Percentiles rank a stretch among this genome's conserved stretches.
phyloP scores from a whole-genome alignment of 2,329 filamentous ascomycete genomes.

The Neonectria sp. region DNA sequence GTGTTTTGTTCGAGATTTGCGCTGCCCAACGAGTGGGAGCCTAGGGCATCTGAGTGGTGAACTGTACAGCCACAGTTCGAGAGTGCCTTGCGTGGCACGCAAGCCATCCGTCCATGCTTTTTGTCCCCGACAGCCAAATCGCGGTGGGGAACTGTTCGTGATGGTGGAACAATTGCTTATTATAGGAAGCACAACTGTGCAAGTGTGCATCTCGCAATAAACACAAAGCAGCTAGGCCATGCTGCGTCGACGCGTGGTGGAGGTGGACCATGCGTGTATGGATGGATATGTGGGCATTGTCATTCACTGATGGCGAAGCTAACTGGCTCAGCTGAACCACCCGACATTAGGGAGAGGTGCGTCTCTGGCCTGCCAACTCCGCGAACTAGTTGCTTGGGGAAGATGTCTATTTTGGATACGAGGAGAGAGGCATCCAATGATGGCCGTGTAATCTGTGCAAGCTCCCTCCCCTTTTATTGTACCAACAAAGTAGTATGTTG shows the following conservation, averaged over 20 bases:
- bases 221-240: slow-evolving; percentile 14
- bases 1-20: slow-evolving; percentile 25
- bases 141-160: slow-evolving; percentile 15
- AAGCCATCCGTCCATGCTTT: slow-evolving; percentile 10
- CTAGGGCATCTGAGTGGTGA: slow-evolving; percentile 13
- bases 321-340: slow-evolving; percentile 18
- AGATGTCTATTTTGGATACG: slow-evolving; percentile 19
- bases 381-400: slow-evolving; percentile 10
- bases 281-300: slow-evolving; percentile 9
- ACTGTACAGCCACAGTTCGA: slow-evolving; percentile 37
- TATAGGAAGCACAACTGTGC: slow-evolving; percentile 10
- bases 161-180: slow-evolving; percentile 26
- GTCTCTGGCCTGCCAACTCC: slow-evolving; percentile 6
- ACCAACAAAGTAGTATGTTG: neutral
- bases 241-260: slow-evolving; percentile 1
- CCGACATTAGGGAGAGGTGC: slow-evolving; percentile 8
- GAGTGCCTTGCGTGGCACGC: slow-evolving; percentile 6
- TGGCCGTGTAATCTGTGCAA: neutral
- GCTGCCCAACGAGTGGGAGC: slow-evolving; percentile 34
- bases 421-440: slow-evolving; percentile 18
- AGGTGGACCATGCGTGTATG: slow-evolving; percentile 19
- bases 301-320: neutral
- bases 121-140: slow-evolving; percentile 13
- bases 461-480: neutral
- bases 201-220: slow-evolving; percentile 11